Evolutionary conservation across 208 protist species (phyloP).

Genomic region (Herpetomonas samuelpessoai): DNA sequence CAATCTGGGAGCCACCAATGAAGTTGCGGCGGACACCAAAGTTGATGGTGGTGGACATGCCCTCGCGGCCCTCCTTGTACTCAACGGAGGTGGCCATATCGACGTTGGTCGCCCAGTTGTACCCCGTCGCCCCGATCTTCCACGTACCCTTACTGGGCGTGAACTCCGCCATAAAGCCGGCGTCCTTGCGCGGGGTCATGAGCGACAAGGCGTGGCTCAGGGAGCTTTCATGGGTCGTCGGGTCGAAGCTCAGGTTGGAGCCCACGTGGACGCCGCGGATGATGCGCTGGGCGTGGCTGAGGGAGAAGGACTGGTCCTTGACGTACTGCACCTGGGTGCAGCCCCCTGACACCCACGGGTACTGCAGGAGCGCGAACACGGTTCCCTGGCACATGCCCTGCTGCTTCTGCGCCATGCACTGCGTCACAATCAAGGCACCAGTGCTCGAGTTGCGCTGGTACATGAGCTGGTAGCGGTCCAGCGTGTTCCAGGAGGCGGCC

Average conservation of each 20-base stretch:
- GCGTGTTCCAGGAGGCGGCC: slow-evolving; percentile 76
- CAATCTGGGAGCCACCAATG: slow-evolving; percentile 64
- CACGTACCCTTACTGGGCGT: slow-evolving; percentile 76
- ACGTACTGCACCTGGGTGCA: slow-evolving; percentile 87
- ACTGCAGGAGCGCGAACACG: slow-evolving; percentile 86
- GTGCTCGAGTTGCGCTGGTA: slow-evolving; percentile 82
- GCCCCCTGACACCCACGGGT: slow-evolving; percentile 77
- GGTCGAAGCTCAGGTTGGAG: slow-evolving; percentile 62
- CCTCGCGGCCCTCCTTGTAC: slow-evolving; percentile 61
- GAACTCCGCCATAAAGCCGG: slow-evolving; percentile 54
- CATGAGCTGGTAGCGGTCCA: slow-evolving; percentile 85
- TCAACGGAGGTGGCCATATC: slow-evolving; percentile 77
- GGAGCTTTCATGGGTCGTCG: slow-evolving; percentile 51
- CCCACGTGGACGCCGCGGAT: slow-evolving; percentile 82
- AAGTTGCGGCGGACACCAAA: slow-evolving; percentile 67
- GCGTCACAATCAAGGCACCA: slow-evolving; percentile 74
- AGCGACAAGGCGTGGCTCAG: slow-evolving; percentile 63
- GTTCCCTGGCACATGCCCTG: slow-evolving; percentile 75
- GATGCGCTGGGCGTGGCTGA: slow-evolving; percentile 80
- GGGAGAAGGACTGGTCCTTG: slow-evolving; percentile 69
- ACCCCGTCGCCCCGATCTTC: slow-evolving; percentile 62
- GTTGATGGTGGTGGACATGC: slow-evolving; percentile 61
- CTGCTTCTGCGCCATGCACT: slow-evolving; percentile 88
- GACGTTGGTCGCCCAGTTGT: slow-evolving; percentile 65
- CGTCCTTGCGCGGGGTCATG: slow-evolving; percentile 62